Percentiles rank a stretch among this genome's conserved stretches.
Evolutionary conservation across 148 eudicot species (phyloP).

Genomic region (Vaccinium myrtillus): DNA sequence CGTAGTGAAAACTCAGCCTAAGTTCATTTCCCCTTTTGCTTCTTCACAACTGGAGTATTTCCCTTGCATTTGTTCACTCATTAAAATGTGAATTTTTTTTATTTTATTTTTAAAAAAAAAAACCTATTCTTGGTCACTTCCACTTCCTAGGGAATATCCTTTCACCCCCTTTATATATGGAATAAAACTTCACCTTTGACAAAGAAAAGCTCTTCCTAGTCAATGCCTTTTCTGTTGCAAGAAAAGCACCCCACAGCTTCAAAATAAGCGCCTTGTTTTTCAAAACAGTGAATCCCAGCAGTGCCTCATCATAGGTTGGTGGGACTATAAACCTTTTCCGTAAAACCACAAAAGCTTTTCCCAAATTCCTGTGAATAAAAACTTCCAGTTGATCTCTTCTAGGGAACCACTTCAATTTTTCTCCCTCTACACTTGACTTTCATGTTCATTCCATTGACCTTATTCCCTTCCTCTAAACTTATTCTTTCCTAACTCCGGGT

Average conservation of each 20-base stretch:
- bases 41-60: no score
- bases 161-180: neutral
- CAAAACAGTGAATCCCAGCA: neutral
- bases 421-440: neutral
- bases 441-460: neutral
- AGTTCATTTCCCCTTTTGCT: no score
- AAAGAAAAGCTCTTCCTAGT: neutral
- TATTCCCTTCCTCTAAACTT: neutral
- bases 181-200: neutral
- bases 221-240: neutral
- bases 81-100: neutral
- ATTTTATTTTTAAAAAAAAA: no score
- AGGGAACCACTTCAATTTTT: neutral
- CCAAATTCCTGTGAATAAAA: neutral
- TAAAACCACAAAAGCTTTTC: no score
- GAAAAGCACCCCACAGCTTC: neutral
- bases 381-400: neutral
- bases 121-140: no score
- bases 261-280: neutral
- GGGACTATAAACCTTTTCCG: neutral
- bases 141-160: neutral
- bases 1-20: no score
- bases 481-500: neutral
- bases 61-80: no score
- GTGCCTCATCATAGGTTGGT: neutral